Percentiles rank a stretch among this genome's conserved stretches.
Conservation (phyloP, 192 early-diverging fungal species). For the Neocallimastix lanati region DNA sequence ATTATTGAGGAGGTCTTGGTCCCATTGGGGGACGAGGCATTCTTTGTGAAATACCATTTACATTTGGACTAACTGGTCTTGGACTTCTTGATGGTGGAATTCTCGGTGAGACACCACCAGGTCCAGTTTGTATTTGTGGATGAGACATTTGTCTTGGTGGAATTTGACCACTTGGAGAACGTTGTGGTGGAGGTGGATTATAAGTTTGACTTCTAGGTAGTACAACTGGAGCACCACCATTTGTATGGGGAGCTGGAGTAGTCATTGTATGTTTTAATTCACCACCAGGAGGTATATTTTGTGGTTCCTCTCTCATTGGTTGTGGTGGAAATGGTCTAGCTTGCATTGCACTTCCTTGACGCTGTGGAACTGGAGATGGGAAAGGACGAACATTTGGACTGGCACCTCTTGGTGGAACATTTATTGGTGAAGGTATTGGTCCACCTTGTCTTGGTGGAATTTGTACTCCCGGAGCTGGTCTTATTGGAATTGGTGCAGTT, state of each 20-base stretch:
- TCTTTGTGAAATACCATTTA: not conserved
- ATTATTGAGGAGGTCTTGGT: not conserved
- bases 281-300: too few species aligned
- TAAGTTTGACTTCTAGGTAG: too few species aligned
- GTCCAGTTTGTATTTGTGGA: not conserved
- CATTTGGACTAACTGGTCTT: not conserved
- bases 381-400: not conserved
- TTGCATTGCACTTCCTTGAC: too few species aligned
- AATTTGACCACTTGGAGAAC: not conserved
- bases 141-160: too few species aligned
- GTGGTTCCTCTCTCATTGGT: too few species aligned
- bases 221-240: too few species aligned
- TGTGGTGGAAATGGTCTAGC: not conserved
- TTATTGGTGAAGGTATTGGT: not conserved
- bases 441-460: not conserved
- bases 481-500: not conserved
- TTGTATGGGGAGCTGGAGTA: too few species aligned
- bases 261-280: too few species aligned
- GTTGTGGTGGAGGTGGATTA: not conserved
- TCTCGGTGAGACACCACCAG: not conserved
- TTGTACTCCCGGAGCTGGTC: not conserved
- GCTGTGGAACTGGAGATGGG: not conserved
- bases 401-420: not conserved
- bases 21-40: not conserved
- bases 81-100: not conserved